Evolutionary conservation across 768 basidiomycete genomes (phyloP).

Genomic region (Hemileccinum rubropunctum): DNA sequence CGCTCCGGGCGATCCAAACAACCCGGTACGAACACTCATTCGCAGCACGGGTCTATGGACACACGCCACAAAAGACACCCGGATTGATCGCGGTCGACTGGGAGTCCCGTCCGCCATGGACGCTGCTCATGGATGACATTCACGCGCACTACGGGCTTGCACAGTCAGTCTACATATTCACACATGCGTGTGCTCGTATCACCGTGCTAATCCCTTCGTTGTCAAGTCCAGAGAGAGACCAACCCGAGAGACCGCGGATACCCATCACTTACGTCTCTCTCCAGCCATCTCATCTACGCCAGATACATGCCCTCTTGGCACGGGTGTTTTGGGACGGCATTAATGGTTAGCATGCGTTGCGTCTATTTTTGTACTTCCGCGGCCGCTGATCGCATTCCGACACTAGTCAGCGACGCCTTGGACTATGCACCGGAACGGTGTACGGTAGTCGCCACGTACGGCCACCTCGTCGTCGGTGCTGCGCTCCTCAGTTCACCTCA

Average conservation of each 20-base stretch:
- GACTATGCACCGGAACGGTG: constrained; percentile 66
- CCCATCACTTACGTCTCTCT: constrained; percentile 67
- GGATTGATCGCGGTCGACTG: constrained; percentile 63
- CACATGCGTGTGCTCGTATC: background rate
- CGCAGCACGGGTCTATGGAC: constrained; percentile 57
- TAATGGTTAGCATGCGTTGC: constrained; percentile 45
- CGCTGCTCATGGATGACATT: constrained; percentile 70
- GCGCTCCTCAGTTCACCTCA: constrained; percentile 76
- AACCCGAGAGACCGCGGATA: constrained; percentile 37
- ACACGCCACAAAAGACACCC: constrained; percentile 18
- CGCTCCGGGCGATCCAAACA: constrained; percentile 52
- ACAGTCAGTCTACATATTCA: constrained; percentile 41
- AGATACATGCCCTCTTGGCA: constrained; percentile 68
- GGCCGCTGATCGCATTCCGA: constrained; percentile 1
- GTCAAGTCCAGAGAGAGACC: constrained; percentile 54
- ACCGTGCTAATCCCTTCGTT: constrained; percentile 1
- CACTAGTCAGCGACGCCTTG: constrained; percentile 65
- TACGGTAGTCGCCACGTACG: constrained; percentile 75
- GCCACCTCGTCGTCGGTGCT: constrained; percentile 66
- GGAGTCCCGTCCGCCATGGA: constrained; percentile 72
- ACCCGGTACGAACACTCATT: constrained; percentile 70
- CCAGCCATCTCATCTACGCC: constrained; percentile 54
- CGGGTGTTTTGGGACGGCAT: constrained; percentile 78
- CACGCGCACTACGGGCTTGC: constrained; percentile 58
- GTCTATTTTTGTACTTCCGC: background rate